A percentile compares a stretch with the other conserved stretches of the same genome.
Conservation (phyloP, 2,329 filamentous ascomycete species). For the Cercospora janseana region DNA sequence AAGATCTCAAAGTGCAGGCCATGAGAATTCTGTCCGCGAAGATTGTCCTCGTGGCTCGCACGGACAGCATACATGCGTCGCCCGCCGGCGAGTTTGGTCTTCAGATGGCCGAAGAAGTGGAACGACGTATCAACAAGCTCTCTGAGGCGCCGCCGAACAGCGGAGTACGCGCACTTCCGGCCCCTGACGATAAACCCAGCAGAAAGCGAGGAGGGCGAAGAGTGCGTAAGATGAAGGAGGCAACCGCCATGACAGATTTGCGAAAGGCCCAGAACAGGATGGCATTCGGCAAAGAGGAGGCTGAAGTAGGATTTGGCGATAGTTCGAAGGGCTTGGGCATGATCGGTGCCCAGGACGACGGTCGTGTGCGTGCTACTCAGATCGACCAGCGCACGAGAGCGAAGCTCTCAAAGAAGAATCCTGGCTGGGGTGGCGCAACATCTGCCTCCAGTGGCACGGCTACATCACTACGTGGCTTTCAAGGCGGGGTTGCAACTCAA, state of each 20-base stretch:
- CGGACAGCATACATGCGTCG: constrained; percentile 80
- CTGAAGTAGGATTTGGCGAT: constrained; percentile 88
- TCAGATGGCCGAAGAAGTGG: constrained; percentile 75
- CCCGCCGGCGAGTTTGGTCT: constrained; percentile 81
- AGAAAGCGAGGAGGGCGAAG: constrained; percentile 87
- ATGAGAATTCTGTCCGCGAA: constrained; percentile 95
- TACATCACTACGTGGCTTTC: constrained; percentile 75
- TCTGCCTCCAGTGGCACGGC: constrained; percentile 67
- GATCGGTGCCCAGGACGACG: constrained; percentile 86
- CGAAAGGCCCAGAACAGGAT: constrained; percentile 95
- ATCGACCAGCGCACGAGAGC: constrained; percentile 91
- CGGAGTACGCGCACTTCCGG: constrained; percentile 79
- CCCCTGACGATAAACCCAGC: constrained; percentile 91
- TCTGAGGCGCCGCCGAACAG: constrained; percentile 90
- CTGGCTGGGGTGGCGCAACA: constrained; percentile 76
- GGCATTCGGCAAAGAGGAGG: constrained; percentile 93
- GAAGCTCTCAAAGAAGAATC: constrained; percentile 91
- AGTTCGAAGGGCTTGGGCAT: constrained; percentile 86
- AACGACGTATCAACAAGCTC: constrained; percentile 85
- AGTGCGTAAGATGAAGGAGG: constrained; percentile 92
- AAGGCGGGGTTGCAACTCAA: constrained; percentile 61
- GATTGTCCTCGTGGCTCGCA: constrained; percentile 85
- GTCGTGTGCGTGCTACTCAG: constrained; percentile 82
- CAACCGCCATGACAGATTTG: constrained; percentile 92
- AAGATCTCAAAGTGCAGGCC: constrained; percentile 85